Evolutionary conservation across 1,284 basidiomycete genomes (phyloP), one percentile per base, ranked within the genome.

Genomic region (Tilletia walkeri): DNA sequence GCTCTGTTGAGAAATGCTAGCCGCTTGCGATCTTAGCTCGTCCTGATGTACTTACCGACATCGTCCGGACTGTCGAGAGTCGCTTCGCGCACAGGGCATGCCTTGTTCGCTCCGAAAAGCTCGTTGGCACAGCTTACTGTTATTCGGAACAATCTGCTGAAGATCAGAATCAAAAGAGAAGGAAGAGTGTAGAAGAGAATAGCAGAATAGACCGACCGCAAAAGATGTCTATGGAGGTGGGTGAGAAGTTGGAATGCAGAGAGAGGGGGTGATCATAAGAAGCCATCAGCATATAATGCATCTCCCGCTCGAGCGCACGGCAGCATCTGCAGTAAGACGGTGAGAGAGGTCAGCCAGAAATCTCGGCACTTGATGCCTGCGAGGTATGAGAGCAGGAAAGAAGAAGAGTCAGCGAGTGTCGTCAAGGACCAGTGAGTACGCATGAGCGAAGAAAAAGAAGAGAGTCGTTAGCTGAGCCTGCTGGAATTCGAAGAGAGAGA

Each of bases 71-170:
- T 65, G 34, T 69, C 56, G 7, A 77, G 67, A 10, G 53, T 38
- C n/a, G 72, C 66, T 30, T 75, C 72, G 66, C 76, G 75, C 59
- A 74, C 76, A 20, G 74, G 76, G 53, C 76, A 77, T 10, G 65
- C 34, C n/a, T 71, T 70, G 36, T 71, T 69, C 14, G 54, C 68
- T 18, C 66, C 75, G 67, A 77, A 75, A 65, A 74, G 71, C 50
- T 67, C 61, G 50, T 75, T 70, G 38, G 76, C 76, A 50, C 76
- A 77, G 14, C 41, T 45, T 10, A 75, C 24, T 30, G 24, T 30
- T 72, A 36, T 20, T 14, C 24, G 18, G 38, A 20, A 18, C 9
- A 14, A 7, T 48, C 7, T 16, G 65, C 41, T 49, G 36, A 48
- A 12, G 24, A 7, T 30, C 30, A 36, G 41, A 9, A 20, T n/a